Evolutionary conservation across 176 grass and related monocot genomes (phyloP).

Genomic region (Saccharum officinarum): DNA sequence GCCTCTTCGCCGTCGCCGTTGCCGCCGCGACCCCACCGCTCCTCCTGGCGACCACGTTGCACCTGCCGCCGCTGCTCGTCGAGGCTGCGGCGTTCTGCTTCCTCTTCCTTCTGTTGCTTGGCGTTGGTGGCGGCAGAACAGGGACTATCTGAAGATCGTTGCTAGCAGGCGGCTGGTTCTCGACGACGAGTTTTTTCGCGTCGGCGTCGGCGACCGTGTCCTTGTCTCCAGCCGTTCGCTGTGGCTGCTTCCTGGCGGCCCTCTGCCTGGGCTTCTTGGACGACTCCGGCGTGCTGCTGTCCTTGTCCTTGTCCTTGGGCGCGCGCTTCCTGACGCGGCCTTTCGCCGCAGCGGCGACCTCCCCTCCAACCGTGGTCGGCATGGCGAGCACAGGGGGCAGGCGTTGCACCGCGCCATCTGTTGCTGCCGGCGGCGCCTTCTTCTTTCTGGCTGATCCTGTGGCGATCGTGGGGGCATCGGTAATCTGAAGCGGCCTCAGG

Average conservation of each 20-base stretch:
- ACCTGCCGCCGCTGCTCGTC: not conserved
- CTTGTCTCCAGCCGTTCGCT: not conserved
- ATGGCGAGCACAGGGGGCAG: conserved; percentile 45
- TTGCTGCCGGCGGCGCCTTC: not conserved
- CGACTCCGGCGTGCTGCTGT: not conserved
- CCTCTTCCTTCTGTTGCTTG: conserved; percentile 1
- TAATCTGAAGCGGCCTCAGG: conserved; percentile 20
- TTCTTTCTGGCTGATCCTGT: not conserved
- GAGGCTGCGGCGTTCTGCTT: not conserved
- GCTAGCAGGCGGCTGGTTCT: not conserved
- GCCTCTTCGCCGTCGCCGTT: conserved; percentile 11
- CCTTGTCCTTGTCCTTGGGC: conserved; percentile 34
- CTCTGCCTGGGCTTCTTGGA: conserved; percentile 35
- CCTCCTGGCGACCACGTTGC: conserved; percentile 8
- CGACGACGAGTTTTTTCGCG: not conserved
- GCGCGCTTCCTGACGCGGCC: conserved; percentile 32
- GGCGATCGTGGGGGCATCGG: not conserved
- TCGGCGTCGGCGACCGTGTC: not conserved
- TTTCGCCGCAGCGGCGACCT: not conserved
- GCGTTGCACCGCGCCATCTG: not conserved
- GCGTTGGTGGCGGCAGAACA: not conserved
- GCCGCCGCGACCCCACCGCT: not conserved
- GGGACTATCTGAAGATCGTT: conserved; percentile 13
- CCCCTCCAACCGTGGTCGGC: conserved; percentile 14
- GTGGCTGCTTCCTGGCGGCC: not conserved